These are phyloP conservation scores for Penicillium aurantiogriseum DNA, from an alignment of 2,329 filamentous ascomycete species.

Conservation along the genomic window DNA sequence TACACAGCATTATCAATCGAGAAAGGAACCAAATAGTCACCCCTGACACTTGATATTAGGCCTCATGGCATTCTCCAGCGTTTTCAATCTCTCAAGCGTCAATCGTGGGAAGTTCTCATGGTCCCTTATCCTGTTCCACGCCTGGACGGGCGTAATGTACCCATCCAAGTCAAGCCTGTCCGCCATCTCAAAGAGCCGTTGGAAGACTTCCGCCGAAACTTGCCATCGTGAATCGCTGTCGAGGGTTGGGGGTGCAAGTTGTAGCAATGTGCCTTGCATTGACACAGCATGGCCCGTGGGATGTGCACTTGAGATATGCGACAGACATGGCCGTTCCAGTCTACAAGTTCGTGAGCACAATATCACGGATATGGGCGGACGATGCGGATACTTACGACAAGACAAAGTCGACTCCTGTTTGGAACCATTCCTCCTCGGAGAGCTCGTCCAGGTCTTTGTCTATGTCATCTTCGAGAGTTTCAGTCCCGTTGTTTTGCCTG, in stretches of 20 bases:
- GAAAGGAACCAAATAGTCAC: conserved; percentile 1
- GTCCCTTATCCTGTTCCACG: conserved; percentile 32
- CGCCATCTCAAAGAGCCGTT: conserved; percentile 16
- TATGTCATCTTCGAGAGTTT: not conserved
- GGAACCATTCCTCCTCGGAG: not conserved
- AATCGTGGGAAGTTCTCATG: conserved; percentile 26
- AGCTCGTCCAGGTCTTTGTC: not conserved
- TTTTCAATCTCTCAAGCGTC: conserved; percentile 19
- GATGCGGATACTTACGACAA: conserved; percentile 8
- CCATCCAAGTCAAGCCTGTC: conserved; percentile 12
- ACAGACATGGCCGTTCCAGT: conserved; percentile 13
- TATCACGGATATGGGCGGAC: not conserved
- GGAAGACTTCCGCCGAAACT: conserved; percentile 9
- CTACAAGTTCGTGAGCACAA: not conserved
- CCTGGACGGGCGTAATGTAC: conserved; percentile 40
- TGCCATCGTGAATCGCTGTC: conserved; percentile 9
- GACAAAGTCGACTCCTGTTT: conserved; percentile 13
- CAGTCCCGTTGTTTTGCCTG: not conserved
- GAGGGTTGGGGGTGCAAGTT: conserved; percentile 5
- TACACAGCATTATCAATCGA: no score
- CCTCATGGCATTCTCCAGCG: conserved; percentile 14
- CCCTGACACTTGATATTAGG: conserved; percentile 18
- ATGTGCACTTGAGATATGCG: conserved; percentile 1
- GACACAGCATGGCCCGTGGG: conserved; percentile 12
- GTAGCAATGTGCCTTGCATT: conserved; percentile 12